Conservation (phyloP, 805 yeast species). For the Metschnikowia arizonensis region DNA sequence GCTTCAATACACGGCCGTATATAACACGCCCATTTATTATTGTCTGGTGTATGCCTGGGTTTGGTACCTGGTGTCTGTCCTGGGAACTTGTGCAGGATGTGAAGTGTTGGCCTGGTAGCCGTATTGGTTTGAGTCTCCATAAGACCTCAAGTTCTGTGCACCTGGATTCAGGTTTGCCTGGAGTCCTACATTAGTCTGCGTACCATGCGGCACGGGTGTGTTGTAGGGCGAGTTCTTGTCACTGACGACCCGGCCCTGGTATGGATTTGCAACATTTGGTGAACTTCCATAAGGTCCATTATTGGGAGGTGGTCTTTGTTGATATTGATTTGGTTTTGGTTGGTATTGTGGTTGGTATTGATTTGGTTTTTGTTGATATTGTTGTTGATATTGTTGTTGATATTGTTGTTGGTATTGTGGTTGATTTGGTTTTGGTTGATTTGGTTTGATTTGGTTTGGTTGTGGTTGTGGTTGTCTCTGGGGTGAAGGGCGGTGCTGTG, state of each 20-base stretch:
- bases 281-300: neutral
- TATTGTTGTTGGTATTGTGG: constrained; percentile 4
- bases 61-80: neutral
- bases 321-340: constrained; percentile 6
- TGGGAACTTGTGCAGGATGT: neutral
- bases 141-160: constrained; percentile 1
- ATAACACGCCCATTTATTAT: neutral
- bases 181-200: constrained; percentile 6
- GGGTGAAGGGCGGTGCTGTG: constrained; percentile 1
- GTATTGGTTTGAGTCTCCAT: constrained; percentile 1
- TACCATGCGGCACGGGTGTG: constrained; percentile 9
- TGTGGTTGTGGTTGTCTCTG: neutral
- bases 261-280: constrained; percentile 4
- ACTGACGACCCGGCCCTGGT: constrained; percentile 6
- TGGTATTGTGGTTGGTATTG: neutral
- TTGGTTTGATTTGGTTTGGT: neutral
- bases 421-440: constrained; percentile 1
- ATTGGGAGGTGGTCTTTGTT: constrained; percentile 5
- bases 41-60: constrained; percentile 6
- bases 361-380: neutral
- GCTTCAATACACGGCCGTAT: neutral
- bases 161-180: constrained; percentile 7
- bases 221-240: constrained; percentile 13
- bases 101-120: constrained; percentile 2
- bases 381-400: neutral